Percentiles rank a stretch among this genome's conserved stretches.
phyloP scores from a whole-genome alignment of 192 early-diverging fungal species.

The Gaertneriomyces sp. region DNA sequence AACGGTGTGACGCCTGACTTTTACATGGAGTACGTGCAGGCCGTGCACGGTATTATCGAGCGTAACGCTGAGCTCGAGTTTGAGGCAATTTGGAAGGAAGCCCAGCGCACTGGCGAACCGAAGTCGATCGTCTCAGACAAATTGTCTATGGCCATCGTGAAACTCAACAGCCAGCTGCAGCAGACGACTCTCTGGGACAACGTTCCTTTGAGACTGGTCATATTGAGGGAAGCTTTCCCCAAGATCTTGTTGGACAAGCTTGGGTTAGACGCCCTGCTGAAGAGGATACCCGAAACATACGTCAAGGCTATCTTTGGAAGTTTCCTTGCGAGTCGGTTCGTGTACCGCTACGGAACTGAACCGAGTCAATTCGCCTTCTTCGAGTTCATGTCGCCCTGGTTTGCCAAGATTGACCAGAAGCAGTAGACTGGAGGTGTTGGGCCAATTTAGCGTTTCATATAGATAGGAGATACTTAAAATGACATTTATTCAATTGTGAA shows the following conservation, averaged over 20 bases:
- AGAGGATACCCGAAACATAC: slow-evolving; percentile 90
- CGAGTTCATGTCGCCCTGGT: slow-evolving; percentile 83
- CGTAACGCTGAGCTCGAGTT: slow-evolving; percentile 93
- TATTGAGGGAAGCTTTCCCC: slow-evolving; percentile 89
- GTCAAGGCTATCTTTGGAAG: slow-evolving; percentile 96
- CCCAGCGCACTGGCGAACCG: slow-evolving; percentile 70
- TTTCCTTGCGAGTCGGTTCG: slow-evolving; percentile 90
- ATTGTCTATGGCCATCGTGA: slow-evolving; percentile 87
- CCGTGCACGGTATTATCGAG: slow-evolving; percentile 90
- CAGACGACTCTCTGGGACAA: slow-evolving; percentile 92
- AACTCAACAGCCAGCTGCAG: slow-evolving; percentile 90
- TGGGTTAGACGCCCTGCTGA: slow-evolving; percentile 82
- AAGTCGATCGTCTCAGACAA: slow-evolving; percentile 87
- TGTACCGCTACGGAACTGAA: slow-evolving; percentile 91
- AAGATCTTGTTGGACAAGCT: slow-evolving; percentile 86
- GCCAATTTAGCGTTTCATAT: too few relatives aligned
- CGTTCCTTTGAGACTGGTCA: slow-evolving; percentile 69
- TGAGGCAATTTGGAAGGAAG: slow-evolving; percentile 90
- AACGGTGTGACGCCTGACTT: slow-evolving; percentile 73
- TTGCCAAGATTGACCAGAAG: slow-evolving; percentile 39
- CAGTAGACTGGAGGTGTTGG: too few relatives aligned
- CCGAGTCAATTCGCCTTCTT: slow-evolving; percentile 98
- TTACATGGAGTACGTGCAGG: slow-evolving; percentile 90
- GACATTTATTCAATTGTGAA: too few relatives aligned
- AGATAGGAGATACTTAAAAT: too few relatives aligned